A percentile compares a stretch with the other conserved stretches of the same genome.
Evolutionary conservation across 352 stramenopile genomes (phyloP).

Genomic region (Elongisporangium anandrum): DNA sequence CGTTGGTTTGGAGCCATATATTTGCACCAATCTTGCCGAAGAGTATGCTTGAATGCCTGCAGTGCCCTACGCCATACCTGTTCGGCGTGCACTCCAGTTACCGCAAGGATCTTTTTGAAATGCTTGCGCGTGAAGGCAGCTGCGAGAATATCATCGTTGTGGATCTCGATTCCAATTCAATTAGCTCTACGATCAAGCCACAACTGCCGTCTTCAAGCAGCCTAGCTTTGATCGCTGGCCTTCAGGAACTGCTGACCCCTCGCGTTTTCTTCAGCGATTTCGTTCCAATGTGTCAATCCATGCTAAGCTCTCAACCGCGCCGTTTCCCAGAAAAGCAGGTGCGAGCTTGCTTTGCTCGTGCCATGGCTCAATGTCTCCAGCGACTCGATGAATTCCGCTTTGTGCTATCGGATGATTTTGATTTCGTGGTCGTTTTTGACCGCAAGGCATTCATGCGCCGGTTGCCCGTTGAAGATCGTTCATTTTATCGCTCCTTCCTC

Average conservation of each 20-base stretch:
- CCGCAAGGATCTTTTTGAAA: constrained; percentile 55
- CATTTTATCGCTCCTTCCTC: constrained; percentile 75
- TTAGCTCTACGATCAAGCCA: constrained; percentile 35
- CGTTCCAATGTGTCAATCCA: constrained; percentile 51
- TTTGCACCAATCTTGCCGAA: constrained; percentile 80
- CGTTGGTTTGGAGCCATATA: constrained; percentile 83
- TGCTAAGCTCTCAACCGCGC: constrained; percentile 14
- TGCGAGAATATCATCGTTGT: constrained; percentile 68
- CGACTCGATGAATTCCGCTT: constrained; percentile 78
- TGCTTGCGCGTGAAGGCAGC: constrained; percentile 71
- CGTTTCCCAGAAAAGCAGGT: constrained; percentile 57
- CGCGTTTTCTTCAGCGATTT: constrained; percentile 77
- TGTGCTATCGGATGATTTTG: constrained; percentile 83
- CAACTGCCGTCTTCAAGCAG: constrained; percentile 44
- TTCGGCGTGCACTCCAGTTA: constrained; percentile 84
- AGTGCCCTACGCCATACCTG: constrained; percentile 83
- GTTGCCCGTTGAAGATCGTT: constrained; percentile 45
- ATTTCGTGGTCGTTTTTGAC: constrained; percentile 86
- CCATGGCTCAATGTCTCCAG: constrained; percentile 44
- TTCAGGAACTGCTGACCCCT: constrained; percentile 68
- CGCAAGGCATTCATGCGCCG: constrained; percentile 57
- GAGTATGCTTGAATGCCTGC: constrained; percentile 77
- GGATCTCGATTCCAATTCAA: constrained; percentile 61
- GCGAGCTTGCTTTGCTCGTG: constrained; percentile 50
- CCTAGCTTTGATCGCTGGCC: constrained; percentile 28